phyloP scores from a whole-genome alignment of 23 red algal genomes.

The Cyanidioschyzon merolae region DNA sequence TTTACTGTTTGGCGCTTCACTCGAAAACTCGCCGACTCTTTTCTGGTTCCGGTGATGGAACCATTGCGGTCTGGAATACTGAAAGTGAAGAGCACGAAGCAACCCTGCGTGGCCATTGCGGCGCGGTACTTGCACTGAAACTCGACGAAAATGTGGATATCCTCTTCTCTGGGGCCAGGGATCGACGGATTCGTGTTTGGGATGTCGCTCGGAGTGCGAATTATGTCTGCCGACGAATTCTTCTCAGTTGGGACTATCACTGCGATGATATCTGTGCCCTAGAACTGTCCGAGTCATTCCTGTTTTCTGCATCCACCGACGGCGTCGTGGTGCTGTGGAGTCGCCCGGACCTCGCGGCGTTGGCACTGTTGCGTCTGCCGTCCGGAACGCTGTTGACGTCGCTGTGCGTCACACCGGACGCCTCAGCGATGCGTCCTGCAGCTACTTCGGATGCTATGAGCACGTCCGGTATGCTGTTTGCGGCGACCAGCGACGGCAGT shows the following conservation, averaged over 20 bases:
- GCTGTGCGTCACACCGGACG: too few species aligned
- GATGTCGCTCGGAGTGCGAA: slow-evolving; percentile 34
- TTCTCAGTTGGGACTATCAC: slow-evolving; percentile 30
- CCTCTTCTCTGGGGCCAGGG: slow-evolving; percentile 59
- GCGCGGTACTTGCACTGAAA: slow-evolving; percentile 53
- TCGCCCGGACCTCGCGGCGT: neutral
- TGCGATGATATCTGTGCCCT: slow-evolving; percentile 43
- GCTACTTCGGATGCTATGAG: too few species aligned
- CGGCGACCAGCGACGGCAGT: neutral
- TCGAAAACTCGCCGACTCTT: slow-evolving; percentile 31
- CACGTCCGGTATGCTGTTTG: neutral
- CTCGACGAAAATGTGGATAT: slow-evolving; percentile 39
- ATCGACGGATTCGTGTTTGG: slow-evolving; percentile 55
- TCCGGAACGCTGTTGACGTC: neutral
- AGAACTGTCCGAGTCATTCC: slow-evolving; percentile 8
- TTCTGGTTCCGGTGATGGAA: slow-evolving; percentile 53
- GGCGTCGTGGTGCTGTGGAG: slow-evolving; percentile 17
- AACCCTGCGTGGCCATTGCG: slow-evolving; percentile 42
- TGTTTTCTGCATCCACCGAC: slow-evolving; percentile 62
- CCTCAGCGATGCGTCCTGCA: too few species aligned
- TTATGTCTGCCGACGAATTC: slow-evolving; percentile 53
- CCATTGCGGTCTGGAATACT: slow-evolving; percentile 56
- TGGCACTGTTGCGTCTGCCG: neutral
- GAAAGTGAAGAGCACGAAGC: slow-evolving; percentile 23
- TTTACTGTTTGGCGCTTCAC: slow-evolving; percentile 31